These are phyloP conservation scores for Tephrocybe sp. DNA, from an alignment of 768 basidiomycete species.

Conservation along the genomic window DNA sequence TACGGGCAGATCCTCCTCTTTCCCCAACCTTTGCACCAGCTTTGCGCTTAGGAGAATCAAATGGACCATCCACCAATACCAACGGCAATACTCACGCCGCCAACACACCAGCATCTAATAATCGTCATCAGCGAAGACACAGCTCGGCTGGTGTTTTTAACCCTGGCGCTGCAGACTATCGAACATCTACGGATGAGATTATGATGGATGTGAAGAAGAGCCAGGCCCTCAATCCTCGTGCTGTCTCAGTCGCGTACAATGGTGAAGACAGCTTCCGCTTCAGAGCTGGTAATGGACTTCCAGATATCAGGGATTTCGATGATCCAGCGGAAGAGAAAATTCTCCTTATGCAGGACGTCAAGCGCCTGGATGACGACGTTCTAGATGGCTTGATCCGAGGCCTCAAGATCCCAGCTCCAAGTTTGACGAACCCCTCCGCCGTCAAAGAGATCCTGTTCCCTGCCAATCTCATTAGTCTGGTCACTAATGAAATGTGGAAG, in stretches of 20 bases:
- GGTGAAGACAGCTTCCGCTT: slow-evolving; percentile 75
- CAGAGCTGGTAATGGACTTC: slow-evolving; percentile 56
- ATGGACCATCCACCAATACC: slow-evolving; percentile 31
- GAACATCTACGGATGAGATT: slow-evolving; percentile 75
- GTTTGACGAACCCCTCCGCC: slow-evolving; percentile 85
- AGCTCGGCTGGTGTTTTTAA: slow-evolving; percentile 82
- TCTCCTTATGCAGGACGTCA: slow-evolving; percentile 85
- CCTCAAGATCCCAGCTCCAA: slow-evolving; percentile 90
- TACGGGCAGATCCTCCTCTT: slow-evolving; percentile 65
- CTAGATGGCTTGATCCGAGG: slow-evolving; percentile 86
- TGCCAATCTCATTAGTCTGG: slow-evolving; percentile 93
- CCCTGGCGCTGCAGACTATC: slow-evolving; percentile 54
- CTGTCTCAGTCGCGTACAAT: slow-evolving; percentile 86
- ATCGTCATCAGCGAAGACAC: slow-evolving; percentile 77
- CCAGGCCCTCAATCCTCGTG: slow-evolving; percentile 72
- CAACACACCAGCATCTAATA: slow-evolving; percentile 20
- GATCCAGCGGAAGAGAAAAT: slow-evolving; percentile 96
- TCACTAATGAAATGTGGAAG: slow-evolving; percentile 99
- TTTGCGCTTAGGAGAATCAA: slow-evolving; percentile 53
- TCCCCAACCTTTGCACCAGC: slow-evolving; percentile 87
- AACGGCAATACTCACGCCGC: slow-evolving; percentile 30
- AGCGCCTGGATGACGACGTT: slow-evolving; percentile 90
- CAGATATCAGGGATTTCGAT: slow-evolving; percentile 75
- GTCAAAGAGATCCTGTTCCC: slow-evolving; percentile 99
- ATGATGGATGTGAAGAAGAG: slow-evolving; percentile 72